Evolutionary conservation across 2,329 filamentous ascomycete species (phyloP), one percentile per base, ranked within the genome.

Genomic region (Calonectria ilicicola): DNA sequence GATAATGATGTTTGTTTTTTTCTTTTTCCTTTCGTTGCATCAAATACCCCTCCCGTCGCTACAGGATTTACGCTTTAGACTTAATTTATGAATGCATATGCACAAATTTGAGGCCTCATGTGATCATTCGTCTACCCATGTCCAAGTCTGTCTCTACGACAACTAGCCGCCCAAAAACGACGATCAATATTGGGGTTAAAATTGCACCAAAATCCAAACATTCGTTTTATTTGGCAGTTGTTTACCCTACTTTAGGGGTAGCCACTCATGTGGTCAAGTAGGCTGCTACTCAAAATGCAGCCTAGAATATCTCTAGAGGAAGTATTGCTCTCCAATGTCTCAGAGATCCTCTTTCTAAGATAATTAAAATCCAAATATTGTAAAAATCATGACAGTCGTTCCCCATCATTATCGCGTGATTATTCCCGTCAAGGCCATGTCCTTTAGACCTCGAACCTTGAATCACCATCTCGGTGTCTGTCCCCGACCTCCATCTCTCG

Each of bases 401-500:
- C 5, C 6, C 10, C 14, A 32, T n/a, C 10, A 29, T 46, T 21
- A 10, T 15, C 6, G 14, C 32, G 19, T 12, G 9, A 26, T 23
- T 17, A 17, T 38, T 5, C 2, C 21, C 5, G 15, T 5, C 17
- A n/a, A 14, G 7, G 3, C 5, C 5, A 17, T 27, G 15, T 3
- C 35, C 17, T 12, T 27, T 46, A 58, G 27, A 21, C 8, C 38
- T 46, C 44, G 40, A 63, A 71, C 46, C 46, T 63, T 19, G 17
- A 27, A 19, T 71, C 65, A 12, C 69, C 63, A 17, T 53, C 53
- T 2, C 56, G 21, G 53, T 71, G 56, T 23, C 38, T 62, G 35
- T n/a, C 56, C 56, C 9, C 44, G 6, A 71, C 38, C 35, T 67
- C 46, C 69, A 71, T 32, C 21, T 71, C 69, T 14, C 32, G 51